phyloP scores from a whole-genome alignment of 176 grass and related monocot species.

The sorghum (Sorghum bicolor) region DNA sequence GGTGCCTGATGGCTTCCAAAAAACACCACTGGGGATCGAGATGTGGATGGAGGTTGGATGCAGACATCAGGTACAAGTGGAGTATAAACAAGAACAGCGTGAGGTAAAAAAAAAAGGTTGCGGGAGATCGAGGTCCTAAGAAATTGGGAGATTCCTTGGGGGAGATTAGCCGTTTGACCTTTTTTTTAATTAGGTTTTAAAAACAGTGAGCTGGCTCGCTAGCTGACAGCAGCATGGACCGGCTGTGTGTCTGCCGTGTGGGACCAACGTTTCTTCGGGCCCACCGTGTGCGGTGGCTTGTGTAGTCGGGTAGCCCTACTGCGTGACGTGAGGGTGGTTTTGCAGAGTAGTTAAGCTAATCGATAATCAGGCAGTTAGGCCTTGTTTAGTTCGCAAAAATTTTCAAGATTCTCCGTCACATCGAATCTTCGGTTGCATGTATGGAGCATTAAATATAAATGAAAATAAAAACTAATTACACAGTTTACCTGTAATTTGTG shows the following conservation, averaged over 20 bases:
- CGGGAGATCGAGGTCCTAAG: conserved; percentile 18
- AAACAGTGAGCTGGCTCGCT: background rate
- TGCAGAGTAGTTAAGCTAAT: background rate
- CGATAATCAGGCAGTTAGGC: no score
- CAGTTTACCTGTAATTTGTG: no score
- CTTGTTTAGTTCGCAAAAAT: no score
- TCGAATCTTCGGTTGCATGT: no score
- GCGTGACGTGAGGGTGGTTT: background rate
- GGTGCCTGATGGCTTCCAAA: conserved; percentile 5
- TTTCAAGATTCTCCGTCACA: no score
- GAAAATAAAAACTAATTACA: no score
- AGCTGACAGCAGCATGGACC: background rate
- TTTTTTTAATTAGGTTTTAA: background rate
- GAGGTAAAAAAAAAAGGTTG: background rate
- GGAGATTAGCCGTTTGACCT: conserved; percentile 35
- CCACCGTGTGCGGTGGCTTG: background rate
- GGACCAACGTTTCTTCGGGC: background rate
- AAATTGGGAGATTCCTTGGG: conserved; percentile 23
- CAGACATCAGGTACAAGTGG: background rate
- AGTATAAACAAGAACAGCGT: background rate
- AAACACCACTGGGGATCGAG: background rate
- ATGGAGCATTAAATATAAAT: no score
- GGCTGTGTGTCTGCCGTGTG: background rate
- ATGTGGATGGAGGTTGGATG: background rate
- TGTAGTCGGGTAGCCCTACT: background rate